Conservation (phyloP, 257 asterid genomes). For the Solanum arcanum region DNA sequence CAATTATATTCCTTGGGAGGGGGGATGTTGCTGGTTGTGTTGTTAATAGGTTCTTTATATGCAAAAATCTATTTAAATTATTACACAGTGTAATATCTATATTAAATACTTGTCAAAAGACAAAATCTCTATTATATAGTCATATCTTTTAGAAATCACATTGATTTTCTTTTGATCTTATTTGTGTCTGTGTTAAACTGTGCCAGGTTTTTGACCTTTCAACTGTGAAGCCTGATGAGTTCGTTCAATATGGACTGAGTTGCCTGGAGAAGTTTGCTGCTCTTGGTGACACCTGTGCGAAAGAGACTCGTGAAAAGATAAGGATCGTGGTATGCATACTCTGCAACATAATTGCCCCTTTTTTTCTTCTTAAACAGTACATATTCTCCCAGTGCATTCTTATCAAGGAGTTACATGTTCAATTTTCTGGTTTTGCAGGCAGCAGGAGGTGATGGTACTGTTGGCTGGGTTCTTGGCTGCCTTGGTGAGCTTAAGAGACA, state of each 20-base stretch:
- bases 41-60: not conserved
- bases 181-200: conserved; percentile 5
- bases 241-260: conserved; percentile 79
- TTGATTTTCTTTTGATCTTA: conserved; percentile 3
- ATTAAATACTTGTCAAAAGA: not conserved
- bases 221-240: conserved; percentile 82
- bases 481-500: conserved; percentile 70
- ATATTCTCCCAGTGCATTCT: not conserved
- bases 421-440: conserved; percentile 47
- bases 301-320: conserved; percentile 69
- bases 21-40: not conserved
- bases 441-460: conserved; percentile 99
- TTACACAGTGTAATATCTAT: not conserved
- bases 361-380: not conserved
- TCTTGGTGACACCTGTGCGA: conserved; percentile 73
- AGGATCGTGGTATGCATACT: conserved; percentile 73
- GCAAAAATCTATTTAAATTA: not conserved
- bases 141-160: not conserved
- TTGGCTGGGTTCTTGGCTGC: conserved; percentile 98
- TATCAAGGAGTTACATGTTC: conserved; percentile 1
- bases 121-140: not conserved
- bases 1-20: not conserved
- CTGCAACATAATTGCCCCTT: not conserved
- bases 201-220: conserved; percentile 91
- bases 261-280: conserved; percentile 85